phyloP scores from a whole-genome alignment of 306 rosid species.

The Cucumis melo region DNA sequence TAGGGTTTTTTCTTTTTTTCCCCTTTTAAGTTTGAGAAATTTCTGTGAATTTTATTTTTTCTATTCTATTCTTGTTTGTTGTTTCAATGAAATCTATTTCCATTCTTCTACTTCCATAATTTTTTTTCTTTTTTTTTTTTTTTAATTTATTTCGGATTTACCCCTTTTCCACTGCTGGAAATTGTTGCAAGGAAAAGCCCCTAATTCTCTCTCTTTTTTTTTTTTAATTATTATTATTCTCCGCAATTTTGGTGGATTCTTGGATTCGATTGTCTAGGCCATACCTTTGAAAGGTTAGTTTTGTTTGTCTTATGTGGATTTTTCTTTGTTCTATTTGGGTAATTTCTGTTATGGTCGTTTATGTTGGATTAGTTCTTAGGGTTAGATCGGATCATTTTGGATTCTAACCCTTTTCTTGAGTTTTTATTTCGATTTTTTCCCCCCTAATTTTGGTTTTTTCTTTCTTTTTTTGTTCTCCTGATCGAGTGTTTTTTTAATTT shows the following conservation, averaged over 20 bases:
- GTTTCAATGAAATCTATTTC: neutral
- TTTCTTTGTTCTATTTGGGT: neutral
- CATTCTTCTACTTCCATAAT: neutral
- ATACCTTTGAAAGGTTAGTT: conserved; percentile 1
- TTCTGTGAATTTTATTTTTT: neutral
- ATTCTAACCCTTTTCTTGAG: neutral
- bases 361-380: neutral
- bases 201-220: neutral
- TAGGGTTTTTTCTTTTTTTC: conserved; percentile 12
- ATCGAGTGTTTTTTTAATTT: neutral
- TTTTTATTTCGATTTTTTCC: neutral
- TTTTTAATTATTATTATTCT: neutral
- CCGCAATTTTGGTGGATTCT: neutral
- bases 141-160: conserved; percentile 26
- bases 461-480: neutral
- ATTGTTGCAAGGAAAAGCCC: neutral
- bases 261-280: conserved; percentile 10
- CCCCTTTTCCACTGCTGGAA: conserved; percentile 17
- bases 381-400: conserved; percentile 10
- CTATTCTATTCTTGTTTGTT: neutral
- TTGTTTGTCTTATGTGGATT: conserved; percentile 5
- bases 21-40: conserved; percentile 9
- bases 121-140: too few relatives aligned
- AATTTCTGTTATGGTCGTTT: conserved; percentile 2
- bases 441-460: neutral